Evolutionary conservation across 441 rosid genomes (phyloP), one percentile per base, ranked within the genome.

Genomic region (Bruguiera hainesii): DNA sequence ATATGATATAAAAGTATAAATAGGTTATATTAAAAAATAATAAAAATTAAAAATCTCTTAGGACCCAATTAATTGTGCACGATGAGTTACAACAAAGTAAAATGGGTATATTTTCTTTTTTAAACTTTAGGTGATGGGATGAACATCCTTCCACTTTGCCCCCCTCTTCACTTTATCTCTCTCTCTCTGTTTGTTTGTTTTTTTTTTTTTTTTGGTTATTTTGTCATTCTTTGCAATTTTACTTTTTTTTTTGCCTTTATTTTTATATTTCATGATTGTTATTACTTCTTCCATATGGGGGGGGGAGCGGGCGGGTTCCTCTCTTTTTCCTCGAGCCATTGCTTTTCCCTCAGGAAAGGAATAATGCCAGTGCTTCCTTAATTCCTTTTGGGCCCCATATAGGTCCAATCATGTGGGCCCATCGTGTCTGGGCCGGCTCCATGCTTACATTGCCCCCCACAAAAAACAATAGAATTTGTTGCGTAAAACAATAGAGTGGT

Each of bases 61-160:
- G 26, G 26, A 26, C 26, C 0, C 83, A 76, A 86, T 84, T 72
- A 80, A 83, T 62, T 80, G 79, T 63, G 69, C 62, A 80, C 85
- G 87, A 82, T 79, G 86, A 78, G 78, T 63, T 42, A 71, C 62
- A 28, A 26, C 62, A 80, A 80, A 85, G 89, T 87, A 83, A 87
- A 85, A 85, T 71, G 72, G 86, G 71, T 60, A 18, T 2, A 42
- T 19, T 61, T 65, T 65, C 30, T 76, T 75, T 76, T 67, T 5
- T 55, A 52, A 70, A 72, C 81, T 83, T 82, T 80, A 81, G 68
- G 72, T 74, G 87, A 80, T 80, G 84, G 85, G 81, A 82, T 83
- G 80, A 85, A 83, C 86, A 83, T 83, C 72, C 91, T 80, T 87
- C 87, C 89, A 83, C 84, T 83, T 83, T 84, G 87, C 83, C 89